Percentiles rank a stretch among this genome's conserved stretches.
Evolutionary conservation across 2,329 filamentous ascomycete genomes (phyloP).

Genomic region (Xylaria sp.): DNA sequence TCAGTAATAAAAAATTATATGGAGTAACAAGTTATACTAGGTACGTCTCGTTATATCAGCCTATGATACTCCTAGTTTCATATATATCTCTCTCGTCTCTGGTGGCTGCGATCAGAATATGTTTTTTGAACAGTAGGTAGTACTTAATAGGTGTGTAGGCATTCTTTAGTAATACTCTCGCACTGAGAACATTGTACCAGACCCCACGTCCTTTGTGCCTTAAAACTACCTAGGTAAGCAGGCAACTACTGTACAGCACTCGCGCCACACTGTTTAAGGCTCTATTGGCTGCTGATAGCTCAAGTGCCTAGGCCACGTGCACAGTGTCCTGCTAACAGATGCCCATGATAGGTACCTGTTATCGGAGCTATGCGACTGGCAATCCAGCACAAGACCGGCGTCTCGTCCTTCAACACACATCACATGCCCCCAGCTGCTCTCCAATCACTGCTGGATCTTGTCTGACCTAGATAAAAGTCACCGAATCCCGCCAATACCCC

Average conservation of each 20-base stretch:
- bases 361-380: constrained; percentile 13
- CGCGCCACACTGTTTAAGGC: background rate
- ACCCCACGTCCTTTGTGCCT: constrained; percentile 7
- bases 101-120: background rate
- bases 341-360: constrained; percentile 23
- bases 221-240: background rate
- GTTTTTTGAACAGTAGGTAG: background rate
- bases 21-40: too few species aligned
- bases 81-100: background rate
- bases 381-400: constrained; percentile 25
- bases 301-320: constrained; percentile 24
- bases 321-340: constrained; percentile 24
- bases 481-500: background rate
- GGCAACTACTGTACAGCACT: background rate
- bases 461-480: constrained; percentile 3
- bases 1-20: too few species aligned
- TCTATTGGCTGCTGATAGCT: background rate
- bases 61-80: too few species aligned
- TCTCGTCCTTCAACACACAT: constrained; percentile 13
- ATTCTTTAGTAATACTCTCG: too few species aligned
- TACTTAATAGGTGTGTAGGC: background rate
- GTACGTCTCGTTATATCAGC: too few species aligned
- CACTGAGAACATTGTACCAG: background rate
- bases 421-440: constrained; percentile 21
- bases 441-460: constrained; percentile 11